Evolutionary conservation across 2,329 filamentous ascomycete genomes (phyloP).

Genomic region (Fusarium poae): DNA sequence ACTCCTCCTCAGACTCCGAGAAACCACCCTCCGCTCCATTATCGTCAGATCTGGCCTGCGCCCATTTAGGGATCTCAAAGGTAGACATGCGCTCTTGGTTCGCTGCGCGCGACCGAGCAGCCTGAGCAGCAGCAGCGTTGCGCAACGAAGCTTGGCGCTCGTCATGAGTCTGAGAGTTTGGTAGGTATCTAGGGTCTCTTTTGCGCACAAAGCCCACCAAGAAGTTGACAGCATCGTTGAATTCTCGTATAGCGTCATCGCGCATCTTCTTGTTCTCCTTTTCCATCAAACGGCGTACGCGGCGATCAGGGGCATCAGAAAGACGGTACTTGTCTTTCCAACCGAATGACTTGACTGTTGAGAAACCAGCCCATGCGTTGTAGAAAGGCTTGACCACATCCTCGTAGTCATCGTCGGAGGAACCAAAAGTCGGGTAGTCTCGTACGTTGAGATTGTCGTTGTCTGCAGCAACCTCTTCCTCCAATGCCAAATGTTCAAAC

Average conservation of each 20-base stretch:
- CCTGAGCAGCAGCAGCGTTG: conserved; percentile 84
- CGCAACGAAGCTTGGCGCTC: conserved; percentile 84
- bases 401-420: conserved; percentile 81
- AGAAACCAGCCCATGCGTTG: conserved; percentile 81
- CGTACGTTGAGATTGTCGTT: conserved; percentile 71
- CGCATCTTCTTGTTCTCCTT: conserved; percentile 91
- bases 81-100: conserved; percentile 80
- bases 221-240: conserved; percentile 91
- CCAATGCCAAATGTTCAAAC: conserved; percentile 83
- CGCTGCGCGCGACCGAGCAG: conserved; percentile 82
- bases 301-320: conserved; percentile 88
- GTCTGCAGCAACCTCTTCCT: conserved; percentile 81
- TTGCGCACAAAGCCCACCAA: conserved; percentile 91
- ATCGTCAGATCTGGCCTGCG: conserved; percentile 68
- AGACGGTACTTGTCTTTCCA: conserved; percentile 91
- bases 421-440: conserved; percentile 87
- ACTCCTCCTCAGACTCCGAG: conserved; percentile 68
- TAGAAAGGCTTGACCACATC: conserved; percentile 85
- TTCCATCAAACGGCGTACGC: conserved; percentile 86
- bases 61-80: conserved; percentile 80
- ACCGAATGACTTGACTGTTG: conserved; percentile 85
- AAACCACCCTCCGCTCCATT: conserved; percentile 69
- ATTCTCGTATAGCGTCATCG: conserved; percentile 86
- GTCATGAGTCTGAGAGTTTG: conserved; percentile 81
- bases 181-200: conserved; percentile 86